Base-by-base conservation (phyloP, 2,329 filamentous ascomycete genomes). In the Lithohypha guttulata region DNA sequence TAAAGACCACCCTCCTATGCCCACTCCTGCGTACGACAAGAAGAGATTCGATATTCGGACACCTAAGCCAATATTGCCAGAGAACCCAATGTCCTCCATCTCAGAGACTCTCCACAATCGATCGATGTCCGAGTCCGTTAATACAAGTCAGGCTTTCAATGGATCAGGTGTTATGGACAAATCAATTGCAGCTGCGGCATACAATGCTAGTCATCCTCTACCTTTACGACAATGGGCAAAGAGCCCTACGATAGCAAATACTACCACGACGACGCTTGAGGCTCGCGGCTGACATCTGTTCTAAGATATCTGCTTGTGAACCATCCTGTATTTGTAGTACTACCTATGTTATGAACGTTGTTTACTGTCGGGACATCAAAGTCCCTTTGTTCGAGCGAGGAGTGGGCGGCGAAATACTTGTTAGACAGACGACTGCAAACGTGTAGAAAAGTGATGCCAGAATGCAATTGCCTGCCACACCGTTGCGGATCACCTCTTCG, bases 11-110 rank as follows among this genome's bases (percentile, higher is more conserved):
- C n/a, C 13, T 29, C 34, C 34, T 8, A 3, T 37, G 34, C 34
- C 34, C 3, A 37, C 34, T 15, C 34, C 34, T 10, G 34, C 34
- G 2, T 37, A 37, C 23, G 34, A 37, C 26, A 37, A 37, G 18
- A 28, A 30, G 26, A 28, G 26, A n/a, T 37, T 37, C n/a, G 34
- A 37, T 23, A 37, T 39, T 13, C 30, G 19, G 18, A 11, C 26
- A 6, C 19, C 19, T 13, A n/a, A 7, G 22, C 15, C 18, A 7
- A 4, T 18, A 9, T 8, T 31, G 15, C 35, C 26, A 15, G 14
- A 30, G 11, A 31, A 17, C 9, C 26, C 27, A 22, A 23, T 25
- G 13, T 25, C 26, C 6, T 10, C 26, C 15, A 4, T 10, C 11
- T 11, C 6, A 4, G 4, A 11, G n/a, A n/a, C 23, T 25, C 6